Evolutionary conservation across 2,329 filamentous ascomycete species (phyloP), one percentile per base, ranked within the genome.

Genomic region (Aspergillus aculeatus): DNA sequence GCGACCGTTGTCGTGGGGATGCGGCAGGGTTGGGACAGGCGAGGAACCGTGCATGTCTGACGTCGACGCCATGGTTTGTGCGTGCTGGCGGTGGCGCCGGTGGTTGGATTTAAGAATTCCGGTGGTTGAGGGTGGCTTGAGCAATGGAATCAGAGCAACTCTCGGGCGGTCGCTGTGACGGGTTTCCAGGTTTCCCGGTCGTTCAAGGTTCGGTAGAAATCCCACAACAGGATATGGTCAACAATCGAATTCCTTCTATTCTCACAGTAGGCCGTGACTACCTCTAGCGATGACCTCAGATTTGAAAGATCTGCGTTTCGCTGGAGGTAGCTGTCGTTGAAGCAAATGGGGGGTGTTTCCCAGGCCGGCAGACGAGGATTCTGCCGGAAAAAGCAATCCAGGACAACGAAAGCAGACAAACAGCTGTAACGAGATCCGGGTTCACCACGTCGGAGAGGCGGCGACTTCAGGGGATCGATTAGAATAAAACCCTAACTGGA

Each of bases 271-370:
- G 61, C 52, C 50, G 62, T 64, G 65, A 71, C 71, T 73, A 73
- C 71, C 71, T 72, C 71, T 71, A 73, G 71, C 71, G 71, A 73
- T 68, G 65, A 72, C 71, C 66, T 68, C 71, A 73, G 71, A 73
- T 35, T 35, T 67, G 61, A 68, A 57, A 67, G 64, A 73, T 73
- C 71, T 73, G 71, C 69, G 70, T 72, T 71, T 65, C 70, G 70
- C 71, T 72, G 69, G 71, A 73, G 71, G 71, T 73, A 73, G 71
- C 69, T 70, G 68, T 67, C 68, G 69, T 66, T 66, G 66, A 64
- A 65, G 65, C 64, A 55, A 60, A 61, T 60, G 55, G 59, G 50
- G 60, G 59, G 52, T 41, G 59, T 53, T 59, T 57, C 59, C 58
- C 54, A 59, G 61, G 31, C 62, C 56, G 61, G 58, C 44, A 19